Conservation (phyloP, 495 filamentous ascomycete species). For the Aspergillus kassunensis region DNA sequence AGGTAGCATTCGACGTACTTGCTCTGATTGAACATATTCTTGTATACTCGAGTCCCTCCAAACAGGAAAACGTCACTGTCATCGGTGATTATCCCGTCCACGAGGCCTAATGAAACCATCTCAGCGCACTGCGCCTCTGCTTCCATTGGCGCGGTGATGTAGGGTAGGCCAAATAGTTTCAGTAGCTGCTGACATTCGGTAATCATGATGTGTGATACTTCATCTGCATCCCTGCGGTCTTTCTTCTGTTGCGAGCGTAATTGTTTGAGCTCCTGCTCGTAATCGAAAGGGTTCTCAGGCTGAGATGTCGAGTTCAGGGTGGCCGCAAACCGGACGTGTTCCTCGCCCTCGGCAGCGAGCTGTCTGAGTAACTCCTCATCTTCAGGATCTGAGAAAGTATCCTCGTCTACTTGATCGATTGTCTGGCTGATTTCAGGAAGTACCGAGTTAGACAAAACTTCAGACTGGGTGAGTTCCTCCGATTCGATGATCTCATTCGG, state of each 20-base stretch:
- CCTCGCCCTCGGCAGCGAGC: slow-evolving; percentile 83
- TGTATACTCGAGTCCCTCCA: slow-evolving; percentile 92
- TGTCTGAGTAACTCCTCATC: slow-evolving; percentile 84
- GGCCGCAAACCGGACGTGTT: slow-evolving; percentile 87
- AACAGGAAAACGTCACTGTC: slow-evolving; percentile 97
- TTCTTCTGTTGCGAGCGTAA: slow-evolving; percentile 92
- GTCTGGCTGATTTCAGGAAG: slow-evolving; percentile 20
- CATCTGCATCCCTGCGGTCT: slow-evolving; percentile 90
- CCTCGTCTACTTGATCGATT: slow-evolving; percentile 35
- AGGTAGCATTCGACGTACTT: slow-evolving; percentile 98
- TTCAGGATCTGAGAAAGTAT: slow-evolving; percentile 76
- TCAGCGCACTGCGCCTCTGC: slow-evolving; percentile 97
- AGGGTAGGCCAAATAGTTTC: slow-evolving; percentile 85
- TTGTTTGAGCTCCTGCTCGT: slow-evolving; percentile 80
- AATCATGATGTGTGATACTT: slow-evolving; percentile 92
- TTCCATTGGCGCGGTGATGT: slow-evolving; percentile 97
- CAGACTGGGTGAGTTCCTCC: too few relatives aligned
- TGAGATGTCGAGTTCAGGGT: slow-evolving; percentile 64
- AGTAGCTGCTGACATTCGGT: slow-evolving; percentile 91
- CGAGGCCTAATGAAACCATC: slow-evolving; percentile 76
- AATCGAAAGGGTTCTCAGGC: slow-evolving; percentile 64
- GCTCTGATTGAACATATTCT: slow-evolving; percentile 98
- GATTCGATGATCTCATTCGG: not conserved
- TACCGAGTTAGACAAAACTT: not conserved
- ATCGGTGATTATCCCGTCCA: slow-evolving; percentile 98